Conservation (phyloP, 495 filamentous ascomycete species). For the Choiromyces venosus region DNA sequence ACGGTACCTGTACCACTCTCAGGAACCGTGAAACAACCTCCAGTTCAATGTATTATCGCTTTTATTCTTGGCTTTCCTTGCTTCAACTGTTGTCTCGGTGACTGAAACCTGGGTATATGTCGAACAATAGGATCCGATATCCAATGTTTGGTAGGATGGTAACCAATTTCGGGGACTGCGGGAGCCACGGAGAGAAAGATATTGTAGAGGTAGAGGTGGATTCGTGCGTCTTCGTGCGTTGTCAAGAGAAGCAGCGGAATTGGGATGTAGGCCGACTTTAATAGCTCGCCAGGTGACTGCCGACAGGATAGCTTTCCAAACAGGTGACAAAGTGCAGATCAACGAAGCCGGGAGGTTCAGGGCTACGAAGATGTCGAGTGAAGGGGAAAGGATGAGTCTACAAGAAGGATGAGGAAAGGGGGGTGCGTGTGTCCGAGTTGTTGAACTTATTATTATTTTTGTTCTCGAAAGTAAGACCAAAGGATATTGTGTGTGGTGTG, state of each 20-base stretch:
- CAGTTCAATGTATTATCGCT: slow-evolving; percentile 12
- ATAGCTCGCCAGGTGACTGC: slow-evolving; percentile 31
- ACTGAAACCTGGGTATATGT: slow-evolving; percentile 16
- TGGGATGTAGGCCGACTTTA: slow-evolving; percentile 28
- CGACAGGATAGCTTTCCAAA: slow-evolving; percentile 17
- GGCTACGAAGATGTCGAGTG: slow-evolving; percentile 18
- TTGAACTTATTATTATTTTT: slow-evolving; percentile 9
- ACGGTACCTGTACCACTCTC: slow-evolving; percentile 12
- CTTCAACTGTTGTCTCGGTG: slow-evolving; percentile 3
- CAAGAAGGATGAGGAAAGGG: slow-evolving; percentile 11
- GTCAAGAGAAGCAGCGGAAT: slow-evolving; percentile 34
- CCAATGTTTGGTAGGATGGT: slow-evolving; percentile 22
- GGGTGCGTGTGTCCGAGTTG: slow-evolving; percentile 8
- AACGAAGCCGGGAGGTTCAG: slow-evolving; percentile 18
- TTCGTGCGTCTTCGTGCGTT: slow-evolving; percentile 39
- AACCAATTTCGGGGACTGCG: slow-evolving; percentile 20
- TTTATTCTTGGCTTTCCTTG: slow-evolving; percentile 12
- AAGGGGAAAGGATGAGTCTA: slow-evolving; percentile 11
- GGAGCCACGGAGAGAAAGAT: slow-evolving; percentile 20
- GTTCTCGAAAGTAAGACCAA: slow-evolving; percentile 24
- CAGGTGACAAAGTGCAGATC: slow-evolving; percentile 28
- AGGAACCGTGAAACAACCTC: slow-evolving; percentile 15
- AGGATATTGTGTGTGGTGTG: slow-evolving; percentile 1
- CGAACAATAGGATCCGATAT: slow-evolving; percentile 17
- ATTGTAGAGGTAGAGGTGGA: slow-evolving; percentile 12